Percentiles rank a stretch among this genome's conserved stretches.
Conservation (phyloP, 2,329 filamentous ascomycete species). For the Hymenoscyphus fraxineus region DNA sequence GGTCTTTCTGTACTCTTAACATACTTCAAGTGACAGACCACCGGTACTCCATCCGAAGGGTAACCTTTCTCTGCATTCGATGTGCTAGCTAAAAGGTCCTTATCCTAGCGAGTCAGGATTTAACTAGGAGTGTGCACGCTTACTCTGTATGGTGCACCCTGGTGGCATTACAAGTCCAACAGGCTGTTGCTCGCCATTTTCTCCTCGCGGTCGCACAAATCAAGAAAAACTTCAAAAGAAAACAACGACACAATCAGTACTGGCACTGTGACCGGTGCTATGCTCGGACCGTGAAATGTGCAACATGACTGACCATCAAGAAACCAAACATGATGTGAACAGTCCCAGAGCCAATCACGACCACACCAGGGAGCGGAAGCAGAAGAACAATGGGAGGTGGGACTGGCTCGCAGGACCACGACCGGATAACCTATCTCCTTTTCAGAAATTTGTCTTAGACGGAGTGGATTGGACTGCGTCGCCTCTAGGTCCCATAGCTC, state of each 20-base stretch:
- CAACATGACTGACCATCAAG: not conserved
- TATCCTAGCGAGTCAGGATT: not conserved
- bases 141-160: no score
- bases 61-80: no score
- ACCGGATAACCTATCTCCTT: slow-evolving; percentile 19
- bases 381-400: slow-evolving; percentile 13
- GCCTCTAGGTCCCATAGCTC: slow-evolving; percentile 38
- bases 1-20: no score
- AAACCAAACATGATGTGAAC: not conserved
- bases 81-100: no score
- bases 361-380: not conserved
- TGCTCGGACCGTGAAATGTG: not conserved
- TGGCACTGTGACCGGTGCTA: not conserved
- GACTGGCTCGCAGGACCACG: slow-evolving; percentile 25
- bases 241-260: no score
- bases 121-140: no score
- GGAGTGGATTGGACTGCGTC: slow-evolving; percentile 41
- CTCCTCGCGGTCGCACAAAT: no score
- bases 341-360: no score
- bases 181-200: no score
- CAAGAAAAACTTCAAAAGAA: not conserved
- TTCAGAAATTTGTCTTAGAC: slow-evolving; percentile 30
- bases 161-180: no score
- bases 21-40: no score
- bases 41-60: no score